A percentile compares a stretch with the other conserved stretches of the same genome.
Conservation (phyloP, 108 stramenopile genomes). For the Skeletonema marinoi region DNA sequence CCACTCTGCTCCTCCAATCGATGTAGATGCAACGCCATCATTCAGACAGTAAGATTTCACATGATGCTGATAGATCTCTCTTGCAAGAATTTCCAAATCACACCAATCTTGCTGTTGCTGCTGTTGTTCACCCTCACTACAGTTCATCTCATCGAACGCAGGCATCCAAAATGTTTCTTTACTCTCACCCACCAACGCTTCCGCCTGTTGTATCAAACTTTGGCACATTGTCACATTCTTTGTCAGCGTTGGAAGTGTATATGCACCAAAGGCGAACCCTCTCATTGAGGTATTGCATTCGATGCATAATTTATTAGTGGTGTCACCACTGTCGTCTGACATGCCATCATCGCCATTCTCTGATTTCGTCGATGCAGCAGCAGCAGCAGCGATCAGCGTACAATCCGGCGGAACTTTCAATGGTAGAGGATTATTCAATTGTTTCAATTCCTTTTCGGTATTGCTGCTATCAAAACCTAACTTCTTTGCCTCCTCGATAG, state of each 20-base stretch:
- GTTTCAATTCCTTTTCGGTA: not conserved
- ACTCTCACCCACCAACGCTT: conserved; percentile 52
- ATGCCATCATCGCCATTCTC: not conserved
- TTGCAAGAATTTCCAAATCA: conserved; percentile 67
- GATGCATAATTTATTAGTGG: conserved; percentile 7
- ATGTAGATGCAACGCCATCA: not conserved
- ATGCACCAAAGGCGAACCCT: conserved; percentile 22
- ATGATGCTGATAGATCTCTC: conserved; percentile 62
- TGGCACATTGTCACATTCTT: not conserved
- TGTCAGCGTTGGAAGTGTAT: conserved; percentile 6
- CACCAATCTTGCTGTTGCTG: conserved; percentile 26
- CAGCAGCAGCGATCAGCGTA: not conserved
- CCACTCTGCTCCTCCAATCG: conserved; percentile 69
- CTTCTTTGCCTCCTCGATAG: conserved; percentile 38
- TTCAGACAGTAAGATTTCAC: conserved; percentile 37
- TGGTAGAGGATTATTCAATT: not conserved
- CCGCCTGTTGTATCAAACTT: conserved; percentile 54
- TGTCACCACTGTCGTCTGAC: not conserved
- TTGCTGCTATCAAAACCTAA: conserved; percentile 16
- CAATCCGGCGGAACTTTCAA: not conserved
- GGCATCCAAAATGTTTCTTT: conserved; percentile 83
- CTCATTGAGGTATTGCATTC: conserved; percentile 32
- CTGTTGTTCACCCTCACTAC: not conserved
- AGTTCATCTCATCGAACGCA: not conserved
- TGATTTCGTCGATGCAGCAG: not conserved